A percentile compares a stretch with the other conserved stretches of the same genome.
These are phyloP conservation scores for Verticillium isaacii DNA, from an alignment of 2,329 filamentous ascomycete species.

Conservation along the genomic window DNA sequence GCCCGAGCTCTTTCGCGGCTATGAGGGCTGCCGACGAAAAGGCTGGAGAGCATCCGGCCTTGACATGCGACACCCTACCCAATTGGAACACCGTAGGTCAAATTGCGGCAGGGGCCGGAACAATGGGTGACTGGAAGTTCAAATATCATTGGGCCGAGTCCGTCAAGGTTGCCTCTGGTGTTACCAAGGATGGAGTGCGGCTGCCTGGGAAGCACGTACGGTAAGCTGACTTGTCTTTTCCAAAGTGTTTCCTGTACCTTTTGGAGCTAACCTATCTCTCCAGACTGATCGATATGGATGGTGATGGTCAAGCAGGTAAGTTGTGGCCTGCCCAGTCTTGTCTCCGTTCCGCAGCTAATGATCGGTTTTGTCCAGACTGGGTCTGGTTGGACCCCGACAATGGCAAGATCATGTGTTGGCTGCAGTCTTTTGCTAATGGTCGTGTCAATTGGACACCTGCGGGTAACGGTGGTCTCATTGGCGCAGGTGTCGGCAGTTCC, in stretches of 20 bases:
- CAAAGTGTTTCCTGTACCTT: no score
- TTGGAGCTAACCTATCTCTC: no score
- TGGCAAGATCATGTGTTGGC: constrained; percentile 13
- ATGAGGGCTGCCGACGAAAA: no score
- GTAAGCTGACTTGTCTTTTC: neutral
- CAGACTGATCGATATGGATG: constrained; percentile 15
- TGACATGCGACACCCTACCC: neutral
- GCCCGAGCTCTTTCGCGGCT: neutral
- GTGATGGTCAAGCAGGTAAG: constrained; percentile 13
- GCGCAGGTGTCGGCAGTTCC: constrained; percentile 9
- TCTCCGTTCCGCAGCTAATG: no score
- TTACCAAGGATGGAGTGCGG: neutral
- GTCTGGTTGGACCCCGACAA: constrained; percentile 13
- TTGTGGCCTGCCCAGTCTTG: no score
- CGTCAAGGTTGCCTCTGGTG: constrained; percentile 5
- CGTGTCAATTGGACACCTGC: constrained; percentile 11
- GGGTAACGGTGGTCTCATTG: constrained; percentile 11
- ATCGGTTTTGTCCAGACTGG: constrained; percentile 7
- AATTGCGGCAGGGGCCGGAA: constrained; percentile 7
- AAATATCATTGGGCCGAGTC: constrained; percentile 4
- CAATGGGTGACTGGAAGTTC: constrained; percentile 12
- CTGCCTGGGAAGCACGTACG: neutral
- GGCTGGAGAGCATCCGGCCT: no score
- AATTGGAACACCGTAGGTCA: constrained; percentile 6
- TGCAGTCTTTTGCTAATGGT: constrained; percentile 5